These are phyloP conservation scores for Alloascoidea hylecoeti DNA, from an alignment of 805 yeast genomes.

Conservation along the genomic window DNA sequence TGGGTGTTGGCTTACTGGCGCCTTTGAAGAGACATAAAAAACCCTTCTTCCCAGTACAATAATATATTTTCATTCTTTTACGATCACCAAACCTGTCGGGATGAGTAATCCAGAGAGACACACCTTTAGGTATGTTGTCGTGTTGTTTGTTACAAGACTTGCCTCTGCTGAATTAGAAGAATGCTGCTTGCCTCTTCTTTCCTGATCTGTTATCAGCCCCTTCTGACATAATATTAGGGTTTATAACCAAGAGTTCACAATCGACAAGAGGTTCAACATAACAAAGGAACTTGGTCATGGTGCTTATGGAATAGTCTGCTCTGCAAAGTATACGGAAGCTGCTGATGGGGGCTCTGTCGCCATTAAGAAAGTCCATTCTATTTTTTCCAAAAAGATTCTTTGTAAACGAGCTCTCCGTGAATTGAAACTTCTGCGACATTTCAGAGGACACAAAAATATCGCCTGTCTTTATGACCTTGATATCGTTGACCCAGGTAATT, in stretches of 20 bases:
- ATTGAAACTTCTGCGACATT: constrained; percentile 46
- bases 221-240: constrained; percentile 38
- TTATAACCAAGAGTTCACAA: constrained; percentile 82
- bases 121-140: constrained; percentile 1
- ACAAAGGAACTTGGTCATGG: constrained; percentile 95
- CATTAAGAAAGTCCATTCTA: constrained; percentile 63
- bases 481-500: constrained; percentile 41
- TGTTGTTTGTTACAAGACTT: too few species aligned
- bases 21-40: too few species aligned
- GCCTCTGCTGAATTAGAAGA: too few species aligned
- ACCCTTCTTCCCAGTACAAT: too few species aligned
- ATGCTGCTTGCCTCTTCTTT: too few species aligned
- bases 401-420: constrained; percentile 58
- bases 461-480: constrained; percentile 51
- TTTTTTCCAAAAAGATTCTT: constrained; percentile 43
- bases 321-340: constrained; percentile 66
- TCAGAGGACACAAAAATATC: constrained; percentile 51
- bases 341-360: constrained; percentile 49
- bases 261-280: constrained; percentile 78
- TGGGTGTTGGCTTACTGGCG: too few species aligned
- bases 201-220: neutral
- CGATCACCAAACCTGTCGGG: too few species aligned
- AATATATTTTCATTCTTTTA: too few species aligned
- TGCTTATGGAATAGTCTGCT: constrained; percentile 94
- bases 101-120: constrained; percentile 1